Conservation (phyloP, 169 alveolate species). For the Plasmodium gonderi region DNA sequence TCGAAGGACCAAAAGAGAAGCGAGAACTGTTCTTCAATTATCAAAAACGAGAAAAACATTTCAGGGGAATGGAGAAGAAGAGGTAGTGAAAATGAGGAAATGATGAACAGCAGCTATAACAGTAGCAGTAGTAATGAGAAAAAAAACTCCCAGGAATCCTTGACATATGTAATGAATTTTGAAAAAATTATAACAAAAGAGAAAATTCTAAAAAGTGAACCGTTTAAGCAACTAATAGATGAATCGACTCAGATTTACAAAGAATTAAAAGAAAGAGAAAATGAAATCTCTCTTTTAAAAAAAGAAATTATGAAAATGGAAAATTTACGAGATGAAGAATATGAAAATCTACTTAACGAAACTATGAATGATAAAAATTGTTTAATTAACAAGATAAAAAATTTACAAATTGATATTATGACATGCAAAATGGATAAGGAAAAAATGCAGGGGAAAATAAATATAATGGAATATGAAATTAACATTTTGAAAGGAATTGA, state of each 20-base stretch:
- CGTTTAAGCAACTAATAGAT: constrained; percentile 12
- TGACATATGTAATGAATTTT: neutral
- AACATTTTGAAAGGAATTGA: constrained; percentile 20
- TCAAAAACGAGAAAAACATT: no score
- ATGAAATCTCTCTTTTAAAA: constrained; percentile 28
- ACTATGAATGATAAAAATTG: constrained; percentile 15
- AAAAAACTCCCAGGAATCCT: neutral
- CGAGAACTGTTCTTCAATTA: neutral
- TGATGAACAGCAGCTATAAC: neutral
- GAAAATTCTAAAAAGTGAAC: constrained; percentile 43
- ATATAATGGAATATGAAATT: constrained; percentile 28
- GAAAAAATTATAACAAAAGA: constrained; percentile 50
- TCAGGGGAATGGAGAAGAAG: no score
- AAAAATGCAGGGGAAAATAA: constrained; percentile 3
- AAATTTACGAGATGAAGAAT: constrained; percentile 51
- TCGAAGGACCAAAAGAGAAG: neutral
- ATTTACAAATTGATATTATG: constrained; percentile 22
- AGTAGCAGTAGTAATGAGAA: neutral
- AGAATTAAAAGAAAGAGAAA: constrained; percentile 36
- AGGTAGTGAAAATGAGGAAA: neutral
- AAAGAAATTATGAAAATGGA: constrained; percentile 43
- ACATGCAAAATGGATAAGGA: constrained; percentile 33
- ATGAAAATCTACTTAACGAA: constrained; percentile 18
- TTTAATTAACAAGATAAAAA: constrained; percentile 22
- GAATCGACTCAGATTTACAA: constrained; percentile 28